Conservation (phyloP, 202 grass and related monocot species). For the Setaria italica region DNA sequence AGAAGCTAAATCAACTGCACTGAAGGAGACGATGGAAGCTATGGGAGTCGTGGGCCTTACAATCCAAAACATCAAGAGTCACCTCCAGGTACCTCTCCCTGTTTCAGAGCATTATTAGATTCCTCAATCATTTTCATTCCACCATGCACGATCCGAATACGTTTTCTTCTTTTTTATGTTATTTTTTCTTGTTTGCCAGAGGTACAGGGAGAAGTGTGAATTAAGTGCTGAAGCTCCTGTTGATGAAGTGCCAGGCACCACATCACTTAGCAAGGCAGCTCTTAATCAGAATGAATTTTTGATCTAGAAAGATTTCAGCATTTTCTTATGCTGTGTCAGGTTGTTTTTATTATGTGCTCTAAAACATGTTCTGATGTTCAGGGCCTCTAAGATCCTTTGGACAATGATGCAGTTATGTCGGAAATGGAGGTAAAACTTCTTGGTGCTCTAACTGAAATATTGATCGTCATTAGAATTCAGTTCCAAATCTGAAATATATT, state of each 20-base stretch:
- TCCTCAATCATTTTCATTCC: neutral
- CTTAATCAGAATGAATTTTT: conserved; percentile 26
- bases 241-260: neutral
- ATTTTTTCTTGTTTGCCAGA: conserved; percentile 15
- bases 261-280: conserved; percentile 28
- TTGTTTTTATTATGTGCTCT: conserved; percentile 7
- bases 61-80: conserved; percentile 56
- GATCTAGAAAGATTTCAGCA: neutral
- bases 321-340: neutral
- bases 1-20: conserved; percentile 56
- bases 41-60: conserved; percentile 56
- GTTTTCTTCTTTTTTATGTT: conserved; percentile 15
- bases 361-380: conserved; percentile 33
- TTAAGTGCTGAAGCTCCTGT: conserved; percentile 15
- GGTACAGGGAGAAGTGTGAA: conserved; percentile 39
- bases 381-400: conserved; percentile 32
- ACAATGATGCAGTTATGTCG: neutral
- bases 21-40: conserved; percentile 56
- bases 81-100: conserved; percentile 53
- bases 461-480: neutral
- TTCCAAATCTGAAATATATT: conserved; percentile 8
- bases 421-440: conserved; percentile 41
- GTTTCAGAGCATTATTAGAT: conserved; percentile 17
- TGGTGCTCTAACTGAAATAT: conserved; percentile 12
- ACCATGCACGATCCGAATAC: conserved; percentile 4